Evolutionary conservation across 1,139 yeast species (phyloP), one percentile per base, ranked within the genome.

Genomic region (Candida tunisiensis): DNA sequence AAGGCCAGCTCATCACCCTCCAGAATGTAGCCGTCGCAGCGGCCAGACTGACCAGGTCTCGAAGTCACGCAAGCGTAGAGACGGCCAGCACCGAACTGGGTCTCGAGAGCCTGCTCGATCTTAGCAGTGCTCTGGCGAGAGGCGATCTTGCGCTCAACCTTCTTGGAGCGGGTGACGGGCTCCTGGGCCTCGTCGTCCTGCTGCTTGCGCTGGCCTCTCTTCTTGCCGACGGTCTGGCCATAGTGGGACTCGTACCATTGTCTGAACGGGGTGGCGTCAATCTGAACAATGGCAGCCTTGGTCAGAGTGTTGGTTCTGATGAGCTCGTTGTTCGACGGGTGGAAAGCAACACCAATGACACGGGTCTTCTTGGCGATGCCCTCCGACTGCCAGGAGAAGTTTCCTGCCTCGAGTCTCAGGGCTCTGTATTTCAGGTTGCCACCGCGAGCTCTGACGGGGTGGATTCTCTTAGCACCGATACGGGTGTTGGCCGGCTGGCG

Each of bases 1-100:
- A 88, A 88, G 64, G 96, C 96, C 65, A 88, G 82, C 72, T 88
- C 98, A 65, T 91, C 99, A 69, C 98, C 98, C 74, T 88, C 99
- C 65, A 91, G 80, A 68, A 88, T 77, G 92, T 91, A 88, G 68
- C 99, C 99, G 64, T 91, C 98, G 69, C 88, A 77, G 73, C 99
- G 91, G 68, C 99, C 99, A 49, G 93, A 78, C 75, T 88, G 99
- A 66, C 99, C 99, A 63, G 99, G 99, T 75, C 99, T 85, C 37
- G 98, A 88, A 50, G 98, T 83, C 60, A 88, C 83, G 62, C 74
- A 75, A 63, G 98, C 98, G 72, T 88, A 88, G 57, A 88, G 77
- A 70, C 91, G 83, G 74, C 96, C 96, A 49, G 96, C 83, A 63
- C 75, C 74, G 75, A 88, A 88, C 72, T 88, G 98, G 53, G 85